Percentiles rank a stretch among this genome's conserved stretches.
Conservation (phyloP, 78 protist species). For the Isochrysis galbana region DNA sequence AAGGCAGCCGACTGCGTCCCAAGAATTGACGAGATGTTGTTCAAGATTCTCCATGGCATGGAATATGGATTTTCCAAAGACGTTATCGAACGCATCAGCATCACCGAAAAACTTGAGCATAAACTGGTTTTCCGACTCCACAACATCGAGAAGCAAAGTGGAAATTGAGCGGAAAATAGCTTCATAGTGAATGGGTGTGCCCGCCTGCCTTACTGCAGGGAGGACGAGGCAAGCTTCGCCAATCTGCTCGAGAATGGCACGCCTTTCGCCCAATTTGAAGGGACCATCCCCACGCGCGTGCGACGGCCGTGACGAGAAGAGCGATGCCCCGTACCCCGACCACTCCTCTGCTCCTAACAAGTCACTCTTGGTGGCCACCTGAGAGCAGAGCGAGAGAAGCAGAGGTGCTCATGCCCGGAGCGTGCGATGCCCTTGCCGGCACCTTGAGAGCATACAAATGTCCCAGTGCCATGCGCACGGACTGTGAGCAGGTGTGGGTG, state of each 20-base stretch:
- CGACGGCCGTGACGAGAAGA: not conserved
- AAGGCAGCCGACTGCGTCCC: slow-evolving; percentile 16
- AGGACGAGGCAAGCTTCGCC: not conserved
- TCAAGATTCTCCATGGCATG: not conserved
- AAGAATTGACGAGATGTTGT: not conserved
- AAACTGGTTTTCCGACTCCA: slow-evolving; percentile 13
- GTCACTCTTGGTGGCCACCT: slow-evolving; percentile 15
- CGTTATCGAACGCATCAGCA: not conserved
- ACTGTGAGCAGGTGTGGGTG: too few relatives aligned
- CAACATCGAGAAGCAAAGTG: slow-evolving; percentile 10
- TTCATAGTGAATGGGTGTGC: not conserved
- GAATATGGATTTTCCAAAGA: not conserved
- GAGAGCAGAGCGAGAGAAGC: not conserved
- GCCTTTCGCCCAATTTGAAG: slow-evolving; percentile 23
- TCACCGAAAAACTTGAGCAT: not conserved
- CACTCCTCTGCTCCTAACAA: slow-evolving; percentile 38
- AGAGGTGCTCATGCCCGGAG: too few relatives aligned
- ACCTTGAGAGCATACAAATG: too few relatives aligned
- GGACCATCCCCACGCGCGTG: not conserved
- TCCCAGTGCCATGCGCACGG: too few relatives aligned
- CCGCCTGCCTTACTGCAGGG: not conserved
- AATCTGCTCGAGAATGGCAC: not conserved
- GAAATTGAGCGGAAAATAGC: not conserved
- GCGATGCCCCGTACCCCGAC: not conserved
- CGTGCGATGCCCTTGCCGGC: too few relatives aligned